phyloP scores from a whole-genome alignment of 2,329 filamentous ascomycete genomes.

The Diplodia sapinea region DNA sequence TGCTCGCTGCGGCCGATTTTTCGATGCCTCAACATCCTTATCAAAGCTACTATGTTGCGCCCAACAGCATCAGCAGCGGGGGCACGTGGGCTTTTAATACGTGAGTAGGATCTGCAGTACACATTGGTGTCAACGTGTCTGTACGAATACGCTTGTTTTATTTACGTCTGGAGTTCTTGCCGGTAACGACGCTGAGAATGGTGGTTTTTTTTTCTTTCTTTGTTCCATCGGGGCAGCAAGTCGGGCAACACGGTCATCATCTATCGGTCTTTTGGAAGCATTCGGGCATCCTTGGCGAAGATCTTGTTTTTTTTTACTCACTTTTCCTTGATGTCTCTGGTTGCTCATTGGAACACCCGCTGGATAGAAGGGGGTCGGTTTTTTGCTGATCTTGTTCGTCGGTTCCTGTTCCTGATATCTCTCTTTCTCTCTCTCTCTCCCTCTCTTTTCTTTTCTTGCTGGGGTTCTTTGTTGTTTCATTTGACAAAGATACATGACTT shows the following conservation, averaged over 20 bases:
- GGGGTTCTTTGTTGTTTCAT: background rate
- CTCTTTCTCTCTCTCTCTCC: background rate
- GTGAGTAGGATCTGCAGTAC: slow-evolving; percentile 1
- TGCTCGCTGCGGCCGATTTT: slow-evolving; percentile 76
- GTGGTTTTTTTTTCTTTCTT: background rate
- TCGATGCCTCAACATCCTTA: slow-evolving; percentile 80
- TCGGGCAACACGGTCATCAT: background rate
- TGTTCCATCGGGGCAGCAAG: background rate
- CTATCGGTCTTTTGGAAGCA: background rate
- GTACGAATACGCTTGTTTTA: background rate
- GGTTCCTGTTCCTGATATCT: background rate
- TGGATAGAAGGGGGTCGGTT: background rate
- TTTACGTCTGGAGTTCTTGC: background rate
- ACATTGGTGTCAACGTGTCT: background rate
- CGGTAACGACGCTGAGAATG: background rate
- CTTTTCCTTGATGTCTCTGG: background rate
- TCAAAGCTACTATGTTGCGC: slow-evolving; percentile 78
- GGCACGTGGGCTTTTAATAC: slow-evolving; percentile 25
- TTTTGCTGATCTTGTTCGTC: background rate
- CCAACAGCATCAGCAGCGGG: slow-evolving; percentile 54
- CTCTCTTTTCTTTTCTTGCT: background rate
- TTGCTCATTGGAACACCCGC: background rate
- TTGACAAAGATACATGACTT: background rate
- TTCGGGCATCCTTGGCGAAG: background rate
- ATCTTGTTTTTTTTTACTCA: background rate